These are phyloP conservation scores for Clavariopsis aquatica DNA, from an alignment of 495 filamentous ascomycete species.

Conservation along the genomic window DNA sequence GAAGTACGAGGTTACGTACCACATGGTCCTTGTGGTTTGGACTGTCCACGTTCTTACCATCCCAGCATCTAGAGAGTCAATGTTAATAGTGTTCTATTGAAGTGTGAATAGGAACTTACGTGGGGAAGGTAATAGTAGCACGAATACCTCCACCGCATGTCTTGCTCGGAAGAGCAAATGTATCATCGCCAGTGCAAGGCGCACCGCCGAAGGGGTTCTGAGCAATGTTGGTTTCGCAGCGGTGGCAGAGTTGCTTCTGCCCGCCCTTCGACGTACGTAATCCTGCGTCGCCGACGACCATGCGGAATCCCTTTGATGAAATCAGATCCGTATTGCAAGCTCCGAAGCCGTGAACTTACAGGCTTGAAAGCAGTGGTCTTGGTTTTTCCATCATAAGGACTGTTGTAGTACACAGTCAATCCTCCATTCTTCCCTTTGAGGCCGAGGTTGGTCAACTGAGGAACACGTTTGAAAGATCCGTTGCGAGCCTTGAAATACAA, in stretches of 20 bases:
- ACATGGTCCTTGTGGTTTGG: slow-evolving; percentile 5
- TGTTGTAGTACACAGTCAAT: slow-evolving; percentile 55
- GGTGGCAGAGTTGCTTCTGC: slow-evolving; percentile 49
- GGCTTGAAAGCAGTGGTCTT: slow-evolving; percentile 48
- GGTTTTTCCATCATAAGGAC: slow-evolving; percentile 49
- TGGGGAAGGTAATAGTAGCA: slow-evolving; percentile 17
- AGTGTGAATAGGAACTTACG: slow-evolving; percentile 28
- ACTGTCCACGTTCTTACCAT: slow-evolving; percentile 2
- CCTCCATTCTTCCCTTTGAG: slow-evolving; percentile 51
- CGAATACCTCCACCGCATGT: slow-evolving; percentile 50
- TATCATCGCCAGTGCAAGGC: slow-evolving; percentile 18
- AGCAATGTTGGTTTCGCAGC: slow-evolving; percentile 37
- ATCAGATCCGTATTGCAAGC: not conserved
- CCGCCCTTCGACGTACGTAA: slow-evolving; percentile 50
- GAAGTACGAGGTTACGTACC: too few species aligned
- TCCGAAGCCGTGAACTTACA: not conserved
- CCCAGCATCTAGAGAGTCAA: slow-evolving; percentile 28
- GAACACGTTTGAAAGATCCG: slow-evolving; percentile 51
- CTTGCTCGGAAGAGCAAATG: slow-evolving; percentile 10
- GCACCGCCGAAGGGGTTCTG: slow-evolving; percentile 36
- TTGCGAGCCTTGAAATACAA: slow-evolving; percentile 41
- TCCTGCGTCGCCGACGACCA: slow-evolving; percentile 53
- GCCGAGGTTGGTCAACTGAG: slow-evolving; percentile 51
- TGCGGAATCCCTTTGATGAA: slow-evolving; percentile 52
- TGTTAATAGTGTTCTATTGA: not conserved